Evolutionary conservation across 352 stramenopile species (phyloP), one percentile per base, ranked within the genome.

Genomic region (Globisporangium perplexum): DNA sequence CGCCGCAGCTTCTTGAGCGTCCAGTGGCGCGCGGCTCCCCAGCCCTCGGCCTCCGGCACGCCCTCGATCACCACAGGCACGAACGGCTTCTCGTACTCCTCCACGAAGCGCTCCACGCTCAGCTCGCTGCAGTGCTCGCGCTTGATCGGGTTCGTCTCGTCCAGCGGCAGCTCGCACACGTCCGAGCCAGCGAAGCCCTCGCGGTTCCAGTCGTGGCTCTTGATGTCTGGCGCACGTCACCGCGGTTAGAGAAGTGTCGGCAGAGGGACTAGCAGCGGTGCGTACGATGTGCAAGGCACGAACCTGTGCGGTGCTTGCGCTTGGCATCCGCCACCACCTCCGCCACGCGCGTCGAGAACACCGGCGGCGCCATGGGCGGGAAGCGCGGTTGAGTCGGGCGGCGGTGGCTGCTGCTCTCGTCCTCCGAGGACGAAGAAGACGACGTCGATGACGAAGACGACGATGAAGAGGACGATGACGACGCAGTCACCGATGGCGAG

Each of bases 61-160:
- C 85, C 84, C 50, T 86, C 74, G 35, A 96, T 93, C 31, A 96
- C 76, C 5, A 94, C 76, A 12, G 86, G 88, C 28, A 91, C 50
- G 35, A 41, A 69, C 8, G 72, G 74, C 39, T 64, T 82, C 53
- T 96, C 88, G 57, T 93, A 96, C 60, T 93, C 74, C 10, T 88
- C 63, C 35, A 91, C 86, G 59, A 96, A 96, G 15, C 85, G 65
- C 54, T 90, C 71, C 15, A 93, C 68, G 14, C 64, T 90, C 41
- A 96, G 56, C 35, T 95, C 72, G 30, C 72, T 82, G 63, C 72
- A 84, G 48, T 85, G 68, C 55, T 95, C 83, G 50, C 82, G 71
- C 61, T 78, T 73, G 49, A 96, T 74, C 7, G 61, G 55, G 36
- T 85, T 82, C 4, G 77, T 74, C 47, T 84, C 75, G 51, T 83